Conservation (phyloP, 2,329 filamentous ascomycete species). For the Botrytis tulipae region DNA sequence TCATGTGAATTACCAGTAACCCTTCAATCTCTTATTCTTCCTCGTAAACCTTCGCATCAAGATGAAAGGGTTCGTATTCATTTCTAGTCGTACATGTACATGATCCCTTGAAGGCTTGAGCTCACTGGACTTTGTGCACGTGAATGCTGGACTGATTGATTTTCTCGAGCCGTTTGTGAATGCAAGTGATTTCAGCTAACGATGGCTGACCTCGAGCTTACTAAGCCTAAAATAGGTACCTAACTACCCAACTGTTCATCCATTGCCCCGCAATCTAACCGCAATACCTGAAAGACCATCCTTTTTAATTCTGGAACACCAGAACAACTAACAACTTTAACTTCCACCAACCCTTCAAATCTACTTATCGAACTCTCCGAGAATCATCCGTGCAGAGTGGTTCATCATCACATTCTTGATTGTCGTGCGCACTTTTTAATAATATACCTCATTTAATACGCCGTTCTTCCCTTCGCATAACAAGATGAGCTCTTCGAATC, state of each 20-base stretch:
- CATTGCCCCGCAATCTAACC: not conserved
- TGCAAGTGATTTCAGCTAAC: not conserved
- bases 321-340: not conserved
- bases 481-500: slow-evolving; percentile 14
- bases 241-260: not conserved
- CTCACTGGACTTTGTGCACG: not conserved
- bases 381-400: not conserved
- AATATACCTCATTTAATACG: not conserved
- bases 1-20: not conserved
- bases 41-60: not conserved
- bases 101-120: not conserved
- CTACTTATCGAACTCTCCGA: not conserved
- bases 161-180: not conserved
- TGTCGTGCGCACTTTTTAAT: not conserved
- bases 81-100: not conserved
- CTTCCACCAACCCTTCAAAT: not conserved
- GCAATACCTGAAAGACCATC: not conserved
- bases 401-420: slow-evolving; percentile 2
- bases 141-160: too few relatives aligned
- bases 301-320: not conserved
- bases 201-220: not conserved
- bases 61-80: not conserved
- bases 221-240: not conserved
- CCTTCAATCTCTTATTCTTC: not conserved
- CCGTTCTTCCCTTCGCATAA: not conserved